Percentiles rank a stretch among this genome's conserved stretches.
Evolutionary conservation across 805 yeast genomes (phyloP).

Genomic region (Wickerhamiella allomyrinae): DNA sequence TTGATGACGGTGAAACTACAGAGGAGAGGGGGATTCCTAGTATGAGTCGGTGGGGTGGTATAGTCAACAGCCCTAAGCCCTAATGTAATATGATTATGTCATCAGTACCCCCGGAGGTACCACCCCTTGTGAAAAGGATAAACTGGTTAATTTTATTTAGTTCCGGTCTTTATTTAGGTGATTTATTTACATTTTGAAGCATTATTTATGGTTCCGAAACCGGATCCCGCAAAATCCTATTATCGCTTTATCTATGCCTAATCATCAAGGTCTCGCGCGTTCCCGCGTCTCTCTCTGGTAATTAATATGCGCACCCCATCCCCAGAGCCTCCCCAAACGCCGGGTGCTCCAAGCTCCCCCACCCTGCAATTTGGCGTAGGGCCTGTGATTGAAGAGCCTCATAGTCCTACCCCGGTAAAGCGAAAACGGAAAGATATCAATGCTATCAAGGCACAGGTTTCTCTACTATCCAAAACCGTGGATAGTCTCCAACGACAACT

Average conservation of each 20-base stretch:
- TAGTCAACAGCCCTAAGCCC: constrained; percentile 6
- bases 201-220: too few species aligned
- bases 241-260: too few species aligned
- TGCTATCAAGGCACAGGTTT: not conserved
- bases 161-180: too few species aligned
- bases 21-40: not conserved
- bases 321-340: constrained; percentile 3
- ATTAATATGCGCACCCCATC: constrained; percentile 5
- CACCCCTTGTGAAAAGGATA: too few species aligned
- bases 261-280: too few species aligned
- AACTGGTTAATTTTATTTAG: too few species aligned
- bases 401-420: constrained; percentile 9
- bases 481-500: constrained; percentile 9
- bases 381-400: constrained; percentile 13
- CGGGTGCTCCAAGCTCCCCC: constrained; percentile 8
- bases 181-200: too few species aligned
- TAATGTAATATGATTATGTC: not conserved
- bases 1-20: constrained; percentile 4
- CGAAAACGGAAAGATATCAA: not conserved
- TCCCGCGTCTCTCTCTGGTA: too few species aligned
- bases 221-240: too few species aligned
- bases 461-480: constrained; percentile 4
- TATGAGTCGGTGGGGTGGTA: not conserved
- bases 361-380: constrained; percentile 13
- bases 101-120: too few species aligned